These are phyloP conservation scores for Gnomoniopsis sp. DNA, from an alignment of 2,329 filamentous ascomycete species.

Conservation along the genomic window DNA sequence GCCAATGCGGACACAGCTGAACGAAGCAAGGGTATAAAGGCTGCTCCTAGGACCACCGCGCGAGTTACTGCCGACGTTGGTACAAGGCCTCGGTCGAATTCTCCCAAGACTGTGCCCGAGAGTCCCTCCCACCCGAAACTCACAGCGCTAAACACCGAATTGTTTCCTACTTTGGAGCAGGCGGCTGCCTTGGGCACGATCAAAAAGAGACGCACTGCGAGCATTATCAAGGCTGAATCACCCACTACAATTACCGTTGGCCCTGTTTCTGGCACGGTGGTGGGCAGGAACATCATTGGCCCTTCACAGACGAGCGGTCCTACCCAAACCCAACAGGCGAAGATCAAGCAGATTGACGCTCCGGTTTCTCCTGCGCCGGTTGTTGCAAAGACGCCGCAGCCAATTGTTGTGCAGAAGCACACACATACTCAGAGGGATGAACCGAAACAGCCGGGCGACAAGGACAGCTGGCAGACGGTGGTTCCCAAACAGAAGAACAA, in stretches of 20 bases:
- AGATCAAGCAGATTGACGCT: background rate
- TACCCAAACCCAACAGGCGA: background rate
- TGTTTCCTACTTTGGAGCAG: constrained; percentile 9
- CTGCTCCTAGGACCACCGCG: background rate
- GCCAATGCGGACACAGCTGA: background rate
- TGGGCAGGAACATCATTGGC: background rate
- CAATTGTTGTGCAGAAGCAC: background rate
- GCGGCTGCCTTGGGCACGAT: background rate
- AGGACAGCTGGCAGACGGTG: constrained; percentile 10
- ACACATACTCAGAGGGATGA: background rate
- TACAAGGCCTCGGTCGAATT: background rate
- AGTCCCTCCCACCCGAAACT: background rate
- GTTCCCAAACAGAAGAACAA: constrained; percentile 2
- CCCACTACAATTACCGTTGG: background rate
- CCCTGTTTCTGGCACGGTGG: background rate
- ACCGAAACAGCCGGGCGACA: background rate
- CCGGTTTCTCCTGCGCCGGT: background rate
- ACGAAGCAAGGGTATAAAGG: background rate
- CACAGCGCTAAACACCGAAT: background rate
- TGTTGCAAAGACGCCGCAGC: background rate
- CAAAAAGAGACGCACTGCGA: constrained; percentile 5
- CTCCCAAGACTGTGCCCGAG: background rate
- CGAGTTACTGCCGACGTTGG: too few relatives aligned
- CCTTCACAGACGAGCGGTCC: background rate
- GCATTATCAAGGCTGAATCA: background rate